Percentiles rank a stretch among this genome's conserved stretches.
These are phyloP conservation scores for Haberlea rhodopensis DNA, from an alignment of 257 asterid genomes.

Conservation along the genomic window DNA sequence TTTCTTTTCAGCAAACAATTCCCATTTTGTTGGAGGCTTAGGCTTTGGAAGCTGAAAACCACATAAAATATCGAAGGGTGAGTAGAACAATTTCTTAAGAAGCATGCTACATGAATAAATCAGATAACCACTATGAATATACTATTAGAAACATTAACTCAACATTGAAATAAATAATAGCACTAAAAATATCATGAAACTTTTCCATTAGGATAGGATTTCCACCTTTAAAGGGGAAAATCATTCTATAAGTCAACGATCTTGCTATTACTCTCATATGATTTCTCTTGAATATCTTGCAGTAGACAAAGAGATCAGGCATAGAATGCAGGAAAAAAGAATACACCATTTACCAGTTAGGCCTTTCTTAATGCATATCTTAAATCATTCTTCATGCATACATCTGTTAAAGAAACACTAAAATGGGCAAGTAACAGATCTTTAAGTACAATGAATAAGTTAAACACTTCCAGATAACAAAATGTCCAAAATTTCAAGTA, in stretches of 20 bases:
- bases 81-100: neutral
- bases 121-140: slow-evolving; percentile 5
- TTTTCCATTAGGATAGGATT: slow-evolving; percentile 3
- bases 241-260: neutral
- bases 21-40: slow-evolving; percentile 93
- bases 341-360: slow-evolving; percentile 3
- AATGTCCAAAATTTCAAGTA: too few species aligned
- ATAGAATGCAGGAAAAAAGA: neutral
- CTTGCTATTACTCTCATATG: slow-evolving; percentile 2
- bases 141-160: neutral
- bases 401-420: neutral
- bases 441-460: neutral
- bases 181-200: neutral
- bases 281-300: neutral
- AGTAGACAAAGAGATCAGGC: slow-evolving; percentile 5
- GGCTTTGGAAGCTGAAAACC: slow-evolving; percentile 84
- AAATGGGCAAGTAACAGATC: neutral
- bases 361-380: neutral
- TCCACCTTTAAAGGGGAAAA: neutral
- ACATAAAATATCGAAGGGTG: slow-evolving; percentile 15
- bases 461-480: neutral
- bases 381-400: neutral
- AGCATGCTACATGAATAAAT: too few species aligned
- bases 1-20: slow-evolving; percentile 79
- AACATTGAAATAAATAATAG: neutral